Evolutionary conservation across 257 asterid genomes (phyloP), one percentile per base, ranked within the genome.

Genomic region (Solanum pimpinellifolium): DNA sequence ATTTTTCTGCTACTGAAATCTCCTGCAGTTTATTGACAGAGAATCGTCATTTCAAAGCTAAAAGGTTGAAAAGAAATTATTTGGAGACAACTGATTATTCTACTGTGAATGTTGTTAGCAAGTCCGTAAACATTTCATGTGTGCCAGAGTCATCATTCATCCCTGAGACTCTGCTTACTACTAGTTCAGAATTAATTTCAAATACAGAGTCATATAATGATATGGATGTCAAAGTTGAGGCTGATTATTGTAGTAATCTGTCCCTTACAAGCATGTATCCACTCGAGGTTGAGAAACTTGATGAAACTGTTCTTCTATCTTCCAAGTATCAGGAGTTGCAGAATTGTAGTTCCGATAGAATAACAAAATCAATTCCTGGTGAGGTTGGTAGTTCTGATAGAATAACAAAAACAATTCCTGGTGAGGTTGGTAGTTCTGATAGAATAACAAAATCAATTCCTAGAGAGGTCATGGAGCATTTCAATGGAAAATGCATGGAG

Each of bases 101-200:
- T 31, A 90, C 78, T 37, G 68, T 83, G 65, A 89, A 91, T 86
- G 93, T 86, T 41, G 65, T 89, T 75, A 75, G 91, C 90, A 83
- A 49, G 87, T 89, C 92, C 68, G 87, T 31, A 44, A 95, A 92
- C 27, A 31, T 90, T 59, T 93, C 97, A 62, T 60, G 85, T 87
- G 92, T 92, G 70, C 96, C 97, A 86, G 98, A 95, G 90, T 90
- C 94, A 66, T 87, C 96, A 46, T 91, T 90, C 77, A 94, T 96
- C 86, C 95, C 98, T 5, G 98, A 93, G 90, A 90, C 98, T 16
- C 92, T 88, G 88, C 81, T 90, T 90, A 87, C 91, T 88, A 83
- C 90, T 49, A 94, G 87, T 87, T 84, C 92, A 74, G 92, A 89
- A 62, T 84, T 95, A 70, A 90, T 85, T 89, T 91, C 96, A 18